Evolutionary conservation across 1,139 yeast species (phyloP), one percentile per base, ranked within the genome.

Genomic region (Taiozyma sp.): DNA sequence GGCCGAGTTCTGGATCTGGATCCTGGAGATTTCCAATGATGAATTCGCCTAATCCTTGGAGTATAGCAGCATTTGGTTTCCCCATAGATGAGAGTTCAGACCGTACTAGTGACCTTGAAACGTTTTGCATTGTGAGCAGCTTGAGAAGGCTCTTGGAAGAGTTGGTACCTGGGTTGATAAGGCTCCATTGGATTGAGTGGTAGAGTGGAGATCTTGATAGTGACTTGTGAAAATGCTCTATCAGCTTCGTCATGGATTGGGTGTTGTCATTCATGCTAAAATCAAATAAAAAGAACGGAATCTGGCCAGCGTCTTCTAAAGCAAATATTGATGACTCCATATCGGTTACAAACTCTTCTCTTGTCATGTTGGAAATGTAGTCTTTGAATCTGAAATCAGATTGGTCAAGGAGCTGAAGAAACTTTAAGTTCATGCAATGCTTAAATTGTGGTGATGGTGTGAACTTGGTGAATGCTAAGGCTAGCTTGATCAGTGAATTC

Each of bases 401-500:
- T 14, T 29, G 32, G 3, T 45, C 40, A 8, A 61, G 29, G 19
- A 53, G 53, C n/a, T 55, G 52, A 2, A 62, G 43, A 29, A 61
- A 61, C 38, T 60, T 59, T 40, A 62, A 43, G 24, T 56, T 53
- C 48, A 57, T 47, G 44, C 61, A 59, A 14, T 30, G 50, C 34
- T 49, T 57, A 46, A 58, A 62, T 23, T 51, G 54, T 1, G 27
- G 34, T 5, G 54, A 45, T 10, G 59, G 57, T 4, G 60, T 47
- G 23, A 50, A 45, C 28, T 53, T 55, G 2, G 59, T 46, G 24
- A 60, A 46, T 3, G 65, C 57, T 19, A 62, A 48, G 0, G 54
- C 46, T 5, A 61, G 40, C 47, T 58, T 60, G 8, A 55, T 27
- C 3, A 59, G 42, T n/a, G 59, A 54, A 1, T 3, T 14, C 27